Percentiles rank a stretch among this genome's conserved stretches.
These are phyloP conservation scores for Triticum monococcum DNA, from an alignment of 176 grass and related monocot species.

Conservation along the genomic window DNA sequence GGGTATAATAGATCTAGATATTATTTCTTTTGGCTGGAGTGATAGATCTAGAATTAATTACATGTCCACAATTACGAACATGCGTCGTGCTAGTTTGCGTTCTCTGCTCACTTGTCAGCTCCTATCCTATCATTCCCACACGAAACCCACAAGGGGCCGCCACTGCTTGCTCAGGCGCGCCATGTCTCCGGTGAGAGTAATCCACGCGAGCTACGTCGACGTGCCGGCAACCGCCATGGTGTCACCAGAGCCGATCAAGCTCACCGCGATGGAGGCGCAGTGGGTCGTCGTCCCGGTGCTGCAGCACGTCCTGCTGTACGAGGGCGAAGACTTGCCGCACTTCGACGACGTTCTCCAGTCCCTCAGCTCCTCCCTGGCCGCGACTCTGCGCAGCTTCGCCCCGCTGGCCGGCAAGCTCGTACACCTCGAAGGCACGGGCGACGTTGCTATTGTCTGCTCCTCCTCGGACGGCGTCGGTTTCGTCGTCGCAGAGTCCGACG, in stretches of 20 bases:
- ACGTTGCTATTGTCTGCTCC: slow-evolving; percentile 27
- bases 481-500: slow-evolving; percentile 40
- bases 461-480: slow-evolving; percentile 21
- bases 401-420: slow-evolving; percentile 43
- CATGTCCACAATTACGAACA: too few species aligned
- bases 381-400: slow-evolving; percentile 22
- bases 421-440: slow-evolving; percentile 15
- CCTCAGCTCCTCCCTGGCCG: slow-evolving; percentile 27
- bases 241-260: slow-evolving; percentile 14
- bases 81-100: too few species aligned
- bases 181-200: slow-evolving; percentile 22
- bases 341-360: slow-evolving; percentile 15
- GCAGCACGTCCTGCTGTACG: slow-evolving; percentile 36
- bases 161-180: too few species aligned
- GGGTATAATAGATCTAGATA: too few species aligned
- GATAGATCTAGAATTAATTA: too few species aligned
- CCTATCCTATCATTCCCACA: not conserved
- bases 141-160: not conserved
- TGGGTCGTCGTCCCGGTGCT: slow-evolving; percentile 1
- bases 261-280: slow-evolving; percentile 28
- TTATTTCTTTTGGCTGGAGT: too few species aligned
- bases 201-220: slow-evolving; percentile 15
- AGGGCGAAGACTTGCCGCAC: slow-evolving; percentile 10
- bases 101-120: not conserved
- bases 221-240: not conserved